Evolutionary conservation across 371 early-diverging fungal species (phyloP).

Genomic region (Mortierella polycephala): DNA sequence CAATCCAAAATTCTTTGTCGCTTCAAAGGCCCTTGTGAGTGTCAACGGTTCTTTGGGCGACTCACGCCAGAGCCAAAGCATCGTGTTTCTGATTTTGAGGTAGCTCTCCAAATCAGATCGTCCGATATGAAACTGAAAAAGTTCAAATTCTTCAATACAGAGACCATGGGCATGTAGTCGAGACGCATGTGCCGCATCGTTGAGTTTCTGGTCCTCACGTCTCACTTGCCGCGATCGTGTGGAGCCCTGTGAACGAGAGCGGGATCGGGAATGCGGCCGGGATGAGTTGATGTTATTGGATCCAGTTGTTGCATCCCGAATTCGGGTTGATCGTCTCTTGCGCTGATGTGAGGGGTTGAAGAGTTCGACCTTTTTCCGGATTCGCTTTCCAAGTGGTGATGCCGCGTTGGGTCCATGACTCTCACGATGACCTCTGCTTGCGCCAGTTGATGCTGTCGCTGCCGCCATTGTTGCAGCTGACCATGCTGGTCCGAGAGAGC

Average conservation of each 20-base stretch:
- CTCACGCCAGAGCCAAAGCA: conserved; percentile 48
- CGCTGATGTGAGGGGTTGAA: neutral
- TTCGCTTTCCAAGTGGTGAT: conserved; percentile 1
- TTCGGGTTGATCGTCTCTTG: neutral
- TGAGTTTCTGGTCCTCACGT: conserved; percentile 19
- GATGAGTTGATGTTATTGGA: neutral
- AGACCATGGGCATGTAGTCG: conserved; percentile 44
- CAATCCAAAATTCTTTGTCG: conserved; percentile 29
- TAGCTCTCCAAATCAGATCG: conserved; percentile 32
- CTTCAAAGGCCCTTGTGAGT: conserved; percentile 26
- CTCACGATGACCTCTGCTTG: neutral
- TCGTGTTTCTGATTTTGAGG: conserved; percentile 49
- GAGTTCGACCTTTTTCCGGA: conserved; percentile 8
- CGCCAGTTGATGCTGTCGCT: neutral
- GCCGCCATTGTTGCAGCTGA: neutral
- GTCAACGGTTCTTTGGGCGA: conserved; percentile 35
- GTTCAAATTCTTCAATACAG: conserved; percentile 35
- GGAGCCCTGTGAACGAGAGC: neutral
- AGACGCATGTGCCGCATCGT: conserved; percentile 48
- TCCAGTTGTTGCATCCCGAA: conserved; percentile 7
- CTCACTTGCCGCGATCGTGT: conserved; percentile 8
- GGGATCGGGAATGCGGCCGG: neutral
- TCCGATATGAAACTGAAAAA: conserved; percentile 40
- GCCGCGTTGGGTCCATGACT: too few species aligned
- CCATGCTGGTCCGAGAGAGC: conserved; percentile 34